Evolutionary conservation across 306 rosid species (phyloP), one percentile per base, ranked within the genome.

Genomic region (Castanea crenata): DNA sequence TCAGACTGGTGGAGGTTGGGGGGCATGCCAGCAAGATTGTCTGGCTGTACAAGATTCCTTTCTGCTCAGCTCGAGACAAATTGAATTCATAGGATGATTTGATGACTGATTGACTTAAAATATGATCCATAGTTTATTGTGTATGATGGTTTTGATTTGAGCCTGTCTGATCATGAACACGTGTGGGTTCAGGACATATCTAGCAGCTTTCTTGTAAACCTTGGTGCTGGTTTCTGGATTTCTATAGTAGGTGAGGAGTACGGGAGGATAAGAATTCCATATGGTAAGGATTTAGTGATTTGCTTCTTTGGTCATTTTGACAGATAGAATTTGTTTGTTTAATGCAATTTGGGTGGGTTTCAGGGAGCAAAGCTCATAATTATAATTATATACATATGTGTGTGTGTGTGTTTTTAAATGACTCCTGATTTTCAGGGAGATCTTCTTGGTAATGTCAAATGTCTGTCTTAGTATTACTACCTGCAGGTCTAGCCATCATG

Each of bases 11-110:
- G 80, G 77, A 31, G 62, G 91, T 89, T 89, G 75, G 86, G 90
- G 73, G 75, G 76, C 91, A 87, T 82, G 96, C 82, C 90, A 87
- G 83, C 89, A n/a, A 58, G 56, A 61, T 72, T 74, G 76, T 77
- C 58, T 46, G 18, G 76, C 84, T 55, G 51, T 71, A 6, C 77
- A 74, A 84, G 86, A 85, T 88, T 82, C 88, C 75, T 83, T 84
- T 86, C 75, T 2, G 34, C 85, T 81, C 85, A 89, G 52, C 82
- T 20, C 69, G 81, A 54, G 86, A 80, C 88, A 83, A 81, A 35
- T 70, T 78, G 54, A 79, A 77, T 76, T 79, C 76, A 55, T 55
- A 35, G 58, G 59, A 63, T 63, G 81, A 62, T 69, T 77, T 79
- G 57, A 56, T 76, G 64, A 38, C 25, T 71, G 31, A 62, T 32